Evolutionary conservation across 352 stramenopile species (phyloP).

Genomic region (Phytophthora palmivora): DNA sequence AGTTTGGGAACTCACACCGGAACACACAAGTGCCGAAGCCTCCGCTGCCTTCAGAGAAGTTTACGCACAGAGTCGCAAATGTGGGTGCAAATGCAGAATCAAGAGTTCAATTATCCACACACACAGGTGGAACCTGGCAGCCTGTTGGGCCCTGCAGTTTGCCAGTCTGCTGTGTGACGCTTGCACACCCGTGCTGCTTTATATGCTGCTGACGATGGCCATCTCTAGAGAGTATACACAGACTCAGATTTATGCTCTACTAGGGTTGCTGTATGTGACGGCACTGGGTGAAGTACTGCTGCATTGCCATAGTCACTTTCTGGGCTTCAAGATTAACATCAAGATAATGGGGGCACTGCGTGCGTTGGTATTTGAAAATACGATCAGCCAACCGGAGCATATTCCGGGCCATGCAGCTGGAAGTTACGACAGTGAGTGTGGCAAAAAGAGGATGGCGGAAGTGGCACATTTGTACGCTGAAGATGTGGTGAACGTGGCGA

Average conservation of each 20-base stretch:
- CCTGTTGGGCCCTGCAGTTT: slow-evolving; percentile 50
- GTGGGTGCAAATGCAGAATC: slow-evolving; percentile 28
- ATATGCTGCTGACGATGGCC: slow-evolving; percentile 45
- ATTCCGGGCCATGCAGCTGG: slow-evolving; percentile 25
- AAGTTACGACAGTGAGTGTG: slow-evolving; percentile 29
- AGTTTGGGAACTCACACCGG: slow-evolving; percentile 54
- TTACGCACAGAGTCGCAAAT: slow-evolving; percentile 20
- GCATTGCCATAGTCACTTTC: slow-evolving; percentile 37
- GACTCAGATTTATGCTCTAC: slow-evolving; percentile 26
- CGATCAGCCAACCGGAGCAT: slow-evolving; percentile 38
- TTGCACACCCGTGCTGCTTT: slow-evolving; percentile 51
- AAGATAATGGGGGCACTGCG: slow-evolving; percentile 42
- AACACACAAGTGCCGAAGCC: slow-evolving; percentile 47
- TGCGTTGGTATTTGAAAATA: slow-evolving; percentile 48
- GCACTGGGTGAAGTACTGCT: slow-evolving; percentile 36
- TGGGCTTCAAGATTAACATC: slow-evolving; percentile 47
- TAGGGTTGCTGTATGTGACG: slow-evolving; percentile 41
- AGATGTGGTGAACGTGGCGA: slow-evolving; percentile 35
- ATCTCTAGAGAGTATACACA: slow-evolving; percentile 37
- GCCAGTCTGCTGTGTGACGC: slow-evolving; percentile 47
- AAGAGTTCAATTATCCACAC: slow-evolving; percentile 39
- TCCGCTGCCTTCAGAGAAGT: slow-evolving; percentile 38
- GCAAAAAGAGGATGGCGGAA: slow-evolving; percentile 47
- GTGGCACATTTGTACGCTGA: slow-evolving; percentile 43
- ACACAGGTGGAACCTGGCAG: slow-evolving; percentile 36